Evolutionary conservation across 1,284 basidiomycete genomes (phyloP), one percentile per base, ranked within the genome.

Genomic region (Trichosporon faecale): DNA sequence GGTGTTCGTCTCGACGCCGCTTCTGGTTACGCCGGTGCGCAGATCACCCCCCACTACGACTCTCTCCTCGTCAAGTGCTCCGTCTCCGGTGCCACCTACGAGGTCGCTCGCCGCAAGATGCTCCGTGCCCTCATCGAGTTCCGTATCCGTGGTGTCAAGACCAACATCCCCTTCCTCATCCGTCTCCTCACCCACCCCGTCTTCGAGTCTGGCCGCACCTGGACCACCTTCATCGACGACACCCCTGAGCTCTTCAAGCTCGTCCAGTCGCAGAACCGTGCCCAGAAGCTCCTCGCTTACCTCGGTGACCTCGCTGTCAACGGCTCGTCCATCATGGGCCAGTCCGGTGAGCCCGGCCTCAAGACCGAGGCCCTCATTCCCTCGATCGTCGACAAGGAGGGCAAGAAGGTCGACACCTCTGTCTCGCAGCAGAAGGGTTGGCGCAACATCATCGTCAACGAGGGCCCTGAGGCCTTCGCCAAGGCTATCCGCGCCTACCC

Each of bases 181-280:
- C 92, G 95, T 74, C 89, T 99, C 31, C 86, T 99, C 76, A 98
- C 96, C n/a, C 94, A 99, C 84, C 94, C 96, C 77, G 89, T 95
- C 75, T 99, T 98, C 85, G 92, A 98, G 76, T 91, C 89, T 57
- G 95, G 95, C 73, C 92, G 93, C 86, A 98, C 97, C 23, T 99
- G 97, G 97, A 99, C 95, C 2, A 98, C 95, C 25, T 98, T 98
- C 87, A 99, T 99, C 83, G 97, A 99, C 82, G 97, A 99, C 85
- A 98, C 95, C 2, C 96, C 94, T 40, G 95, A 98, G 82, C 90
- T 99, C 75, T 99, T 99, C 91, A 97, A 96, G 85, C 89, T 99
- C 71, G 95, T 99, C 6, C 93, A 94, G 80, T 95, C 92, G 79
- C 95, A 96, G 85, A 99, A 99, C 85, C 93, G 97, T 85, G 97